Base-by-base conservation (phyloP, 495 filamentous ascomycete genomes). In the Xylaria castorea region DNA sequence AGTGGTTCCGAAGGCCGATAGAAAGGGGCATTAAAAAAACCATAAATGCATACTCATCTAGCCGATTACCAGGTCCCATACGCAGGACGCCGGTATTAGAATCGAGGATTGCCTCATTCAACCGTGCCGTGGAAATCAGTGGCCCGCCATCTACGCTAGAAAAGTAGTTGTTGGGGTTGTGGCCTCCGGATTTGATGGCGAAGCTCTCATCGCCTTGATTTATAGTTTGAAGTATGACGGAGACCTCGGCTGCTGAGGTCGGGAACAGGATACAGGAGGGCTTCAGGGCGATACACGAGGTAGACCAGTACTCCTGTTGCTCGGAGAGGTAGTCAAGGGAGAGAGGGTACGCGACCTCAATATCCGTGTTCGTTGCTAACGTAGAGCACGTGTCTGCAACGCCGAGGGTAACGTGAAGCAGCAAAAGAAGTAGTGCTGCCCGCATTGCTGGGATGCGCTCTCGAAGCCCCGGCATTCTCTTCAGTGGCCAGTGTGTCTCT, bases 61-160 rank as follows among this genome's bases (percentile, higher is more conserved):
- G 86, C 5, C 79, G 78, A 63, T 82, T 82, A 0, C 89, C 89
- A 14, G 84, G 78, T 0, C 87, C 88, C 65, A 89, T 75, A 8
- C 74, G 73, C 2, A 86, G 80, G 12, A 85, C 79, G 8, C 80
- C 78, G 9, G 81, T 81, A 38, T 89, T 84, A 16, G 78, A 76
- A 18, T 86, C 82, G 5, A 87, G 71, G 12, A 78, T 80, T 58
- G 88, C 81, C 22, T 82, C 76, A 50, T 87, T 81, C 11, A 90
- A 68, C 2, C 71, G 74, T 44, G 75, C 74, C 12, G 89, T 82
- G 44, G 89, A 88, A 73, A 90, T 85, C 8, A 87, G 83, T 11
- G 89, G 78, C 9, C 88, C 89, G 22, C 80, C 78, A 25, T 81
- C 68, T 48, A 90, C 86, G 73, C 87, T 89, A 11, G 86, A 79